A percentile compares a stretch with the other conserved stretches of the same genome.
Evolutionary conservation across 495 filamentous ascomycete genomes (phyloP).

Genomic region (Xylaria palmicola): DNA sequence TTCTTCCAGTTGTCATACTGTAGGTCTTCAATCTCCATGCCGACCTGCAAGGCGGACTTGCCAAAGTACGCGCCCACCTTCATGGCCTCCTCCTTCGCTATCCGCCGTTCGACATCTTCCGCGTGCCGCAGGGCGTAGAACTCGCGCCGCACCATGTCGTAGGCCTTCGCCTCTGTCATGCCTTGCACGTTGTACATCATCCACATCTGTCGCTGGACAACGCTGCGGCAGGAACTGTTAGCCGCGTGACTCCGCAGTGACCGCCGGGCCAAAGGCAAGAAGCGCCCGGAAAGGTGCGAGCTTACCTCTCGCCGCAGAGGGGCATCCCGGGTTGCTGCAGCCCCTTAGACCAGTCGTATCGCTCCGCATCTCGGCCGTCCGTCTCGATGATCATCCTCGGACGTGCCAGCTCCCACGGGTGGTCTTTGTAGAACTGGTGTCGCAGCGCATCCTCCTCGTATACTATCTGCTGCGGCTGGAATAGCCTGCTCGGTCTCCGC

Average conservation of each 20-base stretch:
- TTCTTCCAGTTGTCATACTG: slow-evolving; percentile 76
- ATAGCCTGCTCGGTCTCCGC: slow-evolving; percentile 67
- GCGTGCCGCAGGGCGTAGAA: slow-evolving; percentile 82
- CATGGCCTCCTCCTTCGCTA: slow-evolving; percentile 86
- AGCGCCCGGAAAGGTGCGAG: neutral
- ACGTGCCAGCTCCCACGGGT: slow-evolving; percentile 95
- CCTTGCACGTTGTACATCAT: slow-evolving; percentile 63
- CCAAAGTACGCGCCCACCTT: slow-evolving; percentile 85
- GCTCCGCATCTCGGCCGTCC: slow-evolving; percentile 74
- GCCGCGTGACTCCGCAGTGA: neutral
- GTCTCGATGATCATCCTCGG: slow-evolving; percentile 81
- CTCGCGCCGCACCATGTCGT: slow-evolving; percentile 84
- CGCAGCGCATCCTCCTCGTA: slow-evolving; percentile 88
- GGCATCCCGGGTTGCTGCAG: slow-evolving; percentile 74
- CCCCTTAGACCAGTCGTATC: slow-evolving; percentile 73
- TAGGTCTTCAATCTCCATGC: slow-evolving; percentile 78
- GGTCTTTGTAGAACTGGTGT: slow-evolving; percentile 79
- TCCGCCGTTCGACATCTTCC: slow-evolving; percentile 78
- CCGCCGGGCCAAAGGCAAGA: neutral
- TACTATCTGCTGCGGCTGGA: slow-evolving; percentile 70
- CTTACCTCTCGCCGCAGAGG: slow-evolving; percentile 83
- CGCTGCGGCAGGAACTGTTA: slow-evolving; percentile 53
- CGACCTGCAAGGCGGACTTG: slow-evolving; percentile 66
- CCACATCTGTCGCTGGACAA: slow-evolving; percentile 88
- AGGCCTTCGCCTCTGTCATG: slow-evolving; percentile 66